Base-by-base conservation (phyloP, 1,284 basidiomycete species). In the Apiotrichum gracile region DNA sequence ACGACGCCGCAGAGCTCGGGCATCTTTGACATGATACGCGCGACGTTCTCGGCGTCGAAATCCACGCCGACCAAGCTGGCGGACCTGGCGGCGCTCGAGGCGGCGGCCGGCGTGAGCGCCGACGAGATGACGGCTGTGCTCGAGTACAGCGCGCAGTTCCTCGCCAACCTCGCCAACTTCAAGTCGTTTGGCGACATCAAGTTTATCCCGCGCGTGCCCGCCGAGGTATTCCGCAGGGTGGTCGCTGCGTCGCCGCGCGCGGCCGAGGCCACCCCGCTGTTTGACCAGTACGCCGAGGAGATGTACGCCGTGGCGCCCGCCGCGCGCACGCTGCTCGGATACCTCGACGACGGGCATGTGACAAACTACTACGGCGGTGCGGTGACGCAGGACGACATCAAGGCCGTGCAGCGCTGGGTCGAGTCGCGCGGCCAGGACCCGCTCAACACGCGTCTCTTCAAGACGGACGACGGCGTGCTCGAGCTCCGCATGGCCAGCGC, bases 141-240 rank as follows among this genome's bases (percentile, higher is more conserved):
- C 33, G 57, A 59, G 54, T 59, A 59, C 49, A 19, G 48, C 6
- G 53, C 41, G 4, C 57, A 59, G 46, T 49, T 55, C 35, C 49
- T 59, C 22, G 41, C 45, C 51, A 59, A 59, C 51, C 54, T 59
- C 6, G 57, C 54, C 35, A 57, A 60, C 58, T 59, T 33, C 54
- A 55, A 55, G 51, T 51, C 51, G 35, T 59, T 59, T 39, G 57
- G 57, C 27, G 57, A 59, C 48, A 45, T 47, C 45, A 59, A 55
- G 54, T 55, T 59, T 33, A 53, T 59, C 34, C 57, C 57, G 4
- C 57, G 57, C 12, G 54, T 52, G n/a, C 27, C 24, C 1, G 46
- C 29, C 17, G 47, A 17, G 13, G 42, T 22, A 9, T 52, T 55
- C 44, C 44, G 45, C 34, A 43, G 38, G 24, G 51, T 59, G 9